Evolutionary conservation across 139 green algal genomes (phyloP).

Genomic region (Limnomonas spitsbergensis): DNA sequence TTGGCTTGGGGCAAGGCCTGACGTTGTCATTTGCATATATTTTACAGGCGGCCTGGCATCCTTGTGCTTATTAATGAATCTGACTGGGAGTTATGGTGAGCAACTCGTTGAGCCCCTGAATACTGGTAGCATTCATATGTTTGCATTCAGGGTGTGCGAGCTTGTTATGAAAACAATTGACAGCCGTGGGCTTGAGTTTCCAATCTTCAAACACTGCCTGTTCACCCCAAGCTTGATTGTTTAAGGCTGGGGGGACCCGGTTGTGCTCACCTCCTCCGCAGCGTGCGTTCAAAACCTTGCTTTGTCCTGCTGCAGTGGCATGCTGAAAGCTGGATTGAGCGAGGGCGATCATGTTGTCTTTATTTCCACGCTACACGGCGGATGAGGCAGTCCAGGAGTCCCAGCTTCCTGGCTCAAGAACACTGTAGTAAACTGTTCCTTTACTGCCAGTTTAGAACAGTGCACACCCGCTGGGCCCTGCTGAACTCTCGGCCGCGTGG

Average conservation of each 20-base stretch:
- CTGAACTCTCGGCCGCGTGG: too few species aligned
- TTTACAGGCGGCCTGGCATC: constrained; percentile 80
- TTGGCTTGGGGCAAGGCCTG: background rate
- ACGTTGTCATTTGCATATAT: background rate
- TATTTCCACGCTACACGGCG: constrained; percentile 94
- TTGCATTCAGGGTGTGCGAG: too few species aligned
- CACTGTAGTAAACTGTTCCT: too few species aligned
- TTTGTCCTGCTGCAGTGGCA: constrained; percentile 49
- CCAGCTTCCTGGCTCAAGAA: too few species aligned
- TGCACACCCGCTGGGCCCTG: too few species aligned
- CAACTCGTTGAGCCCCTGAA: background rate
- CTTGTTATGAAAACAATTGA: too few species aligned
- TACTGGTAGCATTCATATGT: background rate
- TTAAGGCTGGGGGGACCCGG: too few species aligned
- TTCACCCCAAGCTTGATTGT: too few species aligned
- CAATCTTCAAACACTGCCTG: too few species aligned
- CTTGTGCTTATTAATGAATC: constrained; percentile 91
- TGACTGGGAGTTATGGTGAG: constrained; percentile 90
- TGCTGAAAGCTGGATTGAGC: constrained; percentile 56
- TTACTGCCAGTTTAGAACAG: too few species aligned
- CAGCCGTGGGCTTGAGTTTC: too few species aligned
- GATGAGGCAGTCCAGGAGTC: constrained; percentile 42
- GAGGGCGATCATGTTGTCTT: constrained; percentile 81
- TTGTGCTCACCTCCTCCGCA: too few species aligned
- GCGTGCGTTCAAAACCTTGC: background rate